Evolutionary conservation across 306 rosid genomes (phyloP), one percentile per base, ranked within the genome.

Genomic region (Corylus avellana): DNA sequence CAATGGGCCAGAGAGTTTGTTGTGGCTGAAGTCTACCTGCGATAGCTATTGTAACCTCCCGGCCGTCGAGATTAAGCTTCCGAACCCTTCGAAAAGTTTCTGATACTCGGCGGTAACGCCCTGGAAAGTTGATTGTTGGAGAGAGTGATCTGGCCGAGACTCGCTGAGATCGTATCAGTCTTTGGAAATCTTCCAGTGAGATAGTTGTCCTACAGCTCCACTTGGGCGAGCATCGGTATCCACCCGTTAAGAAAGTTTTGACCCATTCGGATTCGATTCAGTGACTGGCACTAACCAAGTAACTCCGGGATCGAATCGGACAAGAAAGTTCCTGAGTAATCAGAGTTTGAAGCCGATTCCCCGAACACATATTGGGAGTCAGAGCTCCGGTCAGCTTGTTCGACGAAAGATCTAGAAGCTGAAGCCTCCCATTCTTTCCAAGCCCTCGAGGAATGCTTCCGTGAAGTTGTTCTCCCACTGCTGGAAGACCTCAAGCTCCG

Each of bases 41-140:
- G 97, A 22, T 22, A 94, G 90, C 55, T 94, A 97, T 81, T 94
- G 95, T 46, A 94, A 29, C 75, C 77, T 88, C 17, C 97, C 98
- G 83, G 92, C 98, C 97, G 62, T 94, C 97, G 4, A 94, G 94
- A 22, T 90, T 92, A 54, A 94, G 95, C 73, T 94, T 92, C 85
- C 92, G 98, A 79, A 94, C 83, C 66, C 97, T 89, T 13, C 0
- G 98, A 86, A 76, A 92, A 94, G 82, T 92, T 90, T 0, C 98
- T 97, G 70, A 94, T 87, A 10, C 91, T 79, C 10, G 97, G 91
- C 4, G 97, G 97, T 72, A 94, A 78, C 0, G 87, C 16, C 39
- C 98, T 97, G 0, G 95, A 84, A 39, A 94, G 97, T 39, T 80
- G 69, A 74, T 94, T 94, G 74, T 90, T 91, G 2, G 97, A 94